A percentile compares a stretch with the other conserved stretches of the same genome.
These are phyloP conservation scores for Phlyctochytrium planicorne DNA, from an alignment of 192 early-diverging fungal species.

Conservation along the genomic window DNA sequence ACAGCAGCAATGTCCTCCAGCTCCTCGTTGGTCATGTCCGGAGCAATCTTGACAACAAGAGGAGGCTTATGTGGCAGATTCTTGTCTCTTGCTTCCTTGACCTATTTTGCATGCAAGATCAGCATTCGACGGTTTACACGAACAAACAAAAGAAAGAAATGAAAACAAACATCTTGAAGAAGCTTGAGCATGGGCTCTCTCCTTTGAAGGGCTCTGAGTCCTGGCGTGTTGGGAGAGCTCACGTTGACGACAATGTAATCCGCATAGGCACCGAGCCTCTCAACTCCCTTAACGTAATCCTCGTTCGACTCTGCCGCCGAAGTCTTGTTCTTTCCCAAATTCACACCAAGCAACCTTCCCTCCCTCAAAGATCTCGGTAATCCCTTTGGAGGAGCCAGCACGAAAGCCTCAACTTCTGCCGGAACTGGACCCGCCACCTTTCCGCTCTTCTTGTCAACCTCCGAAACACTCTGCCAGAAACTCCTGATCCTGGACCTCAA, in stretches of 20 bases:
- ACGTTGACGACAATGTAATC: slow-evolving; percentile 92
- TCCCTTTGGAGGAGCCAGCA: slow-evolving; percentile 51
- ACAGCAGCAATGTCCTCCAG: slow-evolving; percentile 78
- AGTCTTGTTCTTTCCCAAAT: slow-evolving; percentile 87
- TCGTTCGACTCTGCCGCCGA: slow-evolving; percentile 62
- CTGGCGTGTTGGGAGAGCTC: slow-evolving; percentile 85
- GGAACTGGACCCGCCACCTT: too few species aligned
- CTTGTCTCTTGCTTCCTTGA: slow-evolving; percentile 35
- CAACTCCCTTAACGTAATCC: slow-evolving; percentile 82
- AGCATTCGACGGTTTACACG: slow-evolving; percentile 8
- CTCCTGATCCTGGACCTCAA: too few species aligned
- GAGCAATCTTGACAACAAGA: slow-evolving; percentile 87
- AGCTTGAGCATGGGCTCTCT: slow-evolving; percentile 70
- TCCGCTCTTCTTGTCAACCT: too few species aligned
- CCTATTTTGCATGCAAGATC: slow-evolving; percentile 40
- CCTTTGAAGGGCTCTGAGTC: slow-evolving; percentile 70
- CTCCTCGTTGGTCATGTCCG: slow-evolving; percentile 74
- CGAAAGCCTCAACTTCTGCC: slow-evolving; percentile 92
- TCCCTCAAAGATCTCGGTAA: slow-evolving; percentile 58
- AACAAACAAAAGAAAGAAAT: slow-evolving; percentile 4
- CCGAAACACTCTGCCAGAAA: too few species aligned
- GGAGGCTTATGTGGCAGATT: slow-evolving; percentile 59
- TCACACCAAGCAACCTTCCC: slow-evolving; percentile 73
- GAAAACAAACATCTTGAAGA: slow-evolving; percentile 58
- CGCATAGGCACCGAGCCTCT: slow-evolving; percentile 70